Conservation (phyloP, 352 stramenopile species). For the Elongisporangium senticosum region DNA sequence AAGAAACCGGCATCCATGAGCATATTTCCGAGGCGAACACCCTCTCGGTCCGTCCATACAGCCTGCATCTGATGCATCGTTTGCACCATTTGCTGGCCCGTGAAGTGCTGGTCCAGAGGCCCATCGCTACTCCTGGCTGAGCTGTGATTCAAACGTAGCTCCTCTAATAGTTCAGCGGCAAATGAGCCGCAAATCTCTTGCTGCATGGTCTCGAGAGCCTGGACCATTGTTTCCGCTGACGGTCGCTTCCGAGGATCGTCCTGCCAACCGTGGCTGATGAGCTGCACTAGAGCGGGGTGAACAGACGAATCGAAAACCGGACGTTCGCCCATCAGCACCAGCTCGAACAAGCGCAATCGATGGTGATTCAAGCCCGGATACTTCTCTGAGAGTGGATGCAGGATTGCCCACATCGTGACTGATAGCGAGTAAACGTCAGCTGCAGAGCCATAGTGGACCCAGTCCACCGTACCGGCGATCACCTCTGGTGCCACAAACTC, state of each 20-base stretch:
- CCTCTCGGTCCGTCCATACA: conserved; percentile 30
- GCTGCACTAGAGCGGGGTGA: conserved; percentile 21
- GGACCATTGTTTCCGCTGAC: conserved; percentile 34
- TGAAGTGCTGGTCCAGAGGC: conserved; percentile 18
- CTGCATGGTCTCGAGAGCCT: conserved; percentile 33
- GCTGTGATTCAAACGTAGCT: conserved; percentile 19
- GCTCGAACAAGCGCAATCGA: conserved; percentile 42
- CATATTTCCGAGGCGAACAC: conserved; percentile 42
- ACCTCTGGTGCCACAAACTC: conserved; percentile 78
- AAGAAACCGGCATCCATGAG: conserved; percentile 54
- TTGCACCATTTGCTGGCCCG: conserved; percentile 14
- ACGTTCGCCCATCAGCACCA: conserved; percentile 32
- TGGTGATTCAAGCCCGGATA: conserved; percentile 44
- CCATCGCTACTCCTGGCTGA: conserved; percentile 17
- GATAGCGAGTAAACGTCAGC: conserved; percentile 66
- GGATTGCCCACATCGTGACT: conserved; percentile 75
- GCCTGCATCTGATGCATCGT: conserved; percentile 41
- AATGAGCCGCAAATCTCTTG: conserved; percentile 36
- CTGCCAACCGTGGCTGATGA: conserved; percentile 39
- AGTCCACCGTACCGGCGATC: conserved; percentile 43
- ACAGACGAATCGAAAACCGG: conserved; percentile 26
- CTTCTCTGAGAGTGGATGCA: conserved; percentile 42
- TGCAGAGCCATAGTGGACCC: conserved; percentile 45
- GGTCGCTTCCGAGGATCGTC: conserved; percentile 27
- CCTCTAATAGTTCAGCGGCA: conserved; percentile 27